These are phyloP conservation scores for Pichia sp. DNA, from an alignment of 1,139 yeast species.

Conservation along the genomic window DNA sequence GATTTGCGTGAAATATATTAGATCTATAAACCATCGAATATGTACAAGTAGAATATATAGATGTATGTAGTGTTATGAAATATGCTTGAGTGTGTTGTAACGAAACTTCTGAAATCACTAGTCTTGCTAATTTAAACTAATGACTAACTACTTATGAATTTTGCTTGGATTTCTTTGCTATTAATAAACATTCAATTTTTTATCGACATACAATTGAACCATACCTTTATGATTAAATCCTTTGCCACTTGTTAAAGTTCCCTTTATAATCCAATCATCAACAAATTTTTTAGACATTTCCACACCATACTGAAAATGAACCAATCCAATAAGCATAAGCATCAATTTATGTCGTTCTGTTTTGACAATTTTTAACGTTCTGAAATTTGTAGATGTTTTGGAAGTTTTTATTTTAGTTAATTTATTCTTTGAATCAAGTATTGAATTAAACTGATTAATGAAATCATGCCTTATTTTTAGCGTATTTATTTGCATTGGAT, in stretches of 20 bases:
- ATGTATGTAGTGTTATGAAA: background rate
- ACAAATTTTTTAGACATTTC: slow-evolving; percentile 17
- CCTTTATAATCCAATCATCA: slow-evolving; percentile 24
- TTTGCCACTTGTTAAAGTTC: slow-evolving; percentile 6
- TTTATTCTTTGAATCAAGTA: slow-evolving; percentile 10
- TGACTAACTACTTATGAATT: no score
- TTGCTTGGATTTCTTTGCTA: background rate
- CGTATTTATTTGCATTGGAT: slow-evolving; percentile 9
- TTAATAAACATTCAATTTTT: slow-evolving; percentile 8
- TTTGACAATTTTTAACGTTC: slow-evolving; percentile 18
- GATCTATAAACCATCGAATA: background rate
- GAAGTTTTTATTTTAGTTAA: slow-evolving; percentile 1
- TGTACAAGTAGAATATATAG: background rate
- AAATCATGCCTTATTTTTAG: slow-evolving; percentile 11
- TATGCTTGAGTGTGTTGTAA: background rate
- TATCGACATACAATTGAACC: slow-evolving; percentile 16
- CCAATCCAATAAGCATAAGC: slow-evolving; percentile 23
- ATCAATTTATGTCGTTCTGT: slow-evolving; percentile 18
- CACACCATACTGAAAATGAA: slow-evolving; percentile 20
- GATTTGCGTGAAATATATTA: background rate
- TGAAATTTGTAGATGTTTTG: background rate
- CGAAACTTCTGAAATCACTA: background rate
- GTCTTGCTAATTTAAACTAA: no score
- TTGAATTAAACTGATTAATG: slow-evolving; percentile 12
- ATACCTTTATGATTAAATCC: slow-evolving; percentile 25